Base-by-base conservation (phyloP, 257 asterid species). In the Asclepias syriaca region DNA sequence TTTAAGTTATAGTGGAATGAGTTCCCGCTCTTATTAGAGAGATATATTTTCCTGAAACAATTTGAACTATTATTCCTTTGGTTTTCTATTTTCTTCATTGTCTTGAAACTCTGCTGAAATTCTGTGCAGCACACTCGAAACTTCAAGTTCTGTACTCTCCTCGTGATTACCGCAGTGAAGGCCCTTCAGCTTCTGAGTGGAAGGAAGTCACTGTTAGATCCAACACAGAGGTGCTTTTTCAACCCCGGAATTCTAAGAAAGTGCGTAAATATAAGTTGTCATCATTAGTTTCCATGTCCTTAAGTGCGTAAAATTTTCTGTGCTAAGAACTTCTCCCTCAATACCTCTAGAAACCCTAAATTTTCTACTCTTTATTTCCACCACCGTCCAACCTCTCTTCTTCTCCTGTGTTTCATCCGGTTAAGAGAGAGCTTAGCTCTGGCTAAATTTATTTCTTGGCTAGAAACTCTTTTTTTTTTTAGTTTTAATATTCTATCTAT, bases 171-270 rank as follows among this genome's bases (percentile, higher is more conserved):
- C 89, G 84, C 45, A 85, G 76, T 50, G 88, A 84, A 70, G 90
- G 87, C 29, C 70, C 93, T 72, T 80, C 93, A 7, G 83, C 86
- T 69, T 85, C 96, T 37, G 80, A 85, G 69, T 82, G 83, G 85
- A 89, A 84, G 64, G 99, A 92, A 85, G 81, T 77, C 66, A 90
- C 90, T 1, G 95, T 90, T 70, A 82, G 82, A 75, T 92, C 99
- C 66, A 84, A 81, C 83, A 90, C 96, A 3, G 96, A 87, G 88
- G 82, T 95, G 3, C 65, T 87, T 70, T 91, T 95, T 67, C 96
- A 90, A 75, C 94, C 96, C 2, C 86, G 78, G 74, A 79, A 81
- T 77, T 79, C 90, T 53, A 82, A 79, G 1, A 92, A 92, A 83
- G 77, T 61, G n/a, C 86, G 77, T 70, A 90, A 88, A 79, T 92